Evolutionary conservation across 768 basidiomycete species (phyloP).

Genomic region (Neoboletus magnificus): DNA sequence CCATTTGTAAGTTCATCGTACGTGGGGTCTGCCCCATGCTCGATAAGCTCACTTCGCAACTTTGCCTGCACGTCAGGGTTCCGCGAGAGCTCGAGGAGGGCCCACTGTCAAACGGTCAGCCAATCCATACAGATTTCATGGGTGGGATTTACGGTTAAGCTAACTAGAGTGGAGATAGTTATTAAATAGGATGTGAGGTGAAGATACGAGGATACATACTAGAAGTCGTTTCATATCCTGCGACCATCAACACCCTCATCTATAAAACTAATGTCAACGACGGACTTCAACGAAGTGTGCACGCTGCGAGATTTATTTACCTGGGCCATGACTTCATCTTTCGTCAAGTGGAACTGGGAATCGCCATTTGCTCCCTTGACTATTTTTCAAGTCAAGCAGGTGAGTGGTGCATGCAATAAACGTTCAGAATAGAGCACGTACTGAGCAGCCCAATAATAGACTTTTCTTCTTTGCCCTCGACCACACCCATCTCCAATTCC

Average conservation of each 20-base stretch:
- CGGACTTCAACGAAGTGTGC: not conserved
- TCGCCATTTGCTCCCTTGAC: slow-evolving; percentile 35
- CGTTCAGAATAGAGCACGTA: slow-evolving; percentile 12
- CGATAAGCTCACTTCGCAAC: slow-evolving; percentile 47
- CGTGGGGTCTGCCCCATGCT: slow-evolving; percentile 45
- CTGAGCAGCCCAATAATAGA: slow-evolving; percentile 28
- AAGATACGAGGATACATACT: slow-evolving; percentile 4
- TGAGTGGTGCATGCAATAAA: slow-evolving; percentile 2
- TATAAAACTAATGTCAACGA: not conserved
- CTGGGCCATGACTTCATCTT: slow-evolving; percentile 30
- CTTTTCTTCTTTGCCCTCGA: slow-evolving; percentile 18
- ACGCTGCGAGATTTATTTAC: slow-evolving; percentile 1
- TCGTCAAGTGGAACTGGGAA: slow-evolving; percentile 23
- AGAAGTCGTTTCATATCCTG: slow-evolving; percentile 24
- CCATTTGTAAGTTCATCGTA: slow-evolving; percentile 49
- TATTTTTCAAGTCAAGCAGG: slow-evolving; percentile 3
- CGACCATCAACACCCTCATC: slow-evolving; percentile 17
- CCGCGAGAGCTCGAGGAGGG: slow-evolving; percentile 51
- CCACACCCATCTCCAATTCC: slow-evolving; percentile 26
- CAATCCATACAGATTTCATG: not conserved
- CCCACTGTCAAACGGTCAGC: slow-evolving; percentile 40
- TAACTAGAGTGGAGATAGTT: slow-evolving; percentile 5
- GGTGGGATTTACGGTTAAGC: slow-evolving; percentile 7
- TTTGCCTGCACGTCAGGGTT: slow-evolving; percentile 44
- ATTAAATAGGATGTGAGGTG: not conserved